phyloP scores from a whole-genome alignment of 1,284 basidiomycete species.

The Malassezia caprae region DNA sequence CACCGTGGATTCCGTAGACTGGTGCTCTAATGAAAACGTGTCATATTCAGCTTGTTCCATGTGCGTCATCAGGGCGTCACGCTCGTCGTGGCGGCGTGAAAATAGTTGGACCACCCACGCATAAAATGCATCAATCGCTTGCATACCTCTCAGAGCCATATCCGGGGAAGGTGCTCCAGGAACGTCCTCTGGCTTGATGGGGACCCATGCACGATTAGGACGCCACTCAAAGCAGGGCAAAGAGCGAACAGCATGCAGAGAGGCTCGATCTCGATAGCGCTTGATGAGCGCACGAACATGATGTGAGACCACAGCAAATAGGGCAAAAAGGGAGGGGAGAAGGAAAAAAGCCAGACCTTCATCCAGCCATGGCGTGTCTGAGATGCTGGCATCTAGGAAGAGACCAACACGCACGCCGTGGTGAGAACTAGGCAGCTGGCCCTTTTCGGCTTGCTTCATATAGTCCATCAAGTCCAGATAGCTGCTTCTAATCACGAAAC shows the following conservation, averaged over 20 bases:
- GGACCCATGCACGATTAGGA: conserved; percentile 4
- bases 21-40: not conserved
- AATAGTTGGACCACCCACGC: conserved; percentile 16
- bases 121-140: conserved; percentile 38
- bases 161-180: not conserved
- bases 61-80: not conserved
- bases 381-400: conserved; percentile 33
- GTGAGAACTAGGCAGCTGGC: not conserved
- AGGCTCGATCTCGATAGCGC: conserved; percentile 39
- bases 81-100: not conserved
- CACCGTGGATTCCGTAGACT: not conserved
- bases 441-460: conserved; percentile 21
- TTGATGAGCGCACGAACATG: conserved; percentile 32
- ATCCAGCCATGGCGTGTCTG: conserved; percentile 37
- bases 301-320: conserved; percentile 37
- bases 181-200: not conserved
- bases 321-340: conserved; percentile 41
- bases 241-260: conserved; percentile 32
- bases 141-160: conserved; percentile 32
- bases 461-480: conserved; percentile 39
- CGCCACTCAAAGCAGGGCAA: conserved; percentile 41
- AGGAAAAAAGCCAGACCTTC: conserved; percentile 41
- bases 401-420: conserved; percentile 37
- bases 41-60: not conserved
- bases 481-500: conserved; percentile 42